Evolutionary conservation across 2,329 filamentous ascomycete genomes (phyloP).

Genomic region (Furcasterigmium furcatum): DNA sequence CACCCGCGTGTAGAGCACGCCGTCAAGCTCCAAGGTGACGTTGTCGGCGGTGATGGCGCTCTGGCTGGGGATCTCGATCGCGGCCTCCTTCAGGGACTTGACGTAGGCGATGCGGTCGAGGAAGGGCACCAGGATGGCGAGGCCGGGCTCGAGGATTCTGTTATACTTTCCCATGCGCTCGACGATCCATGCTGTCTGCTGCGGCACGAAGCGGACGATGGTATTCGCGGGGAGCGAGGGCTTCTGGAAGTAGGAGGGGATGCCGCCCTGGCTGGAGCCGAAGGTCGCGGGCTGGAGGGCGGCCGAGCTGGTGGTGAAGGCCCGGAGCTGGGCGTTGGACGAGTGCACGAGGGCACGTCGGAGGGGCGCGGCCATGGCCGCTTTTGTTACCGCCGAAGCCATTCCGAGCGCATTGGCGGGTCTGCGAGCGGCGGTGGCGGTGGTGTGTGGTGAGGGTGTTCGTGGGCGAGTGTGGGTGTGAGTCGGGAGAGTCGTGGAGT

Average conservation of each 20-base stretch:
- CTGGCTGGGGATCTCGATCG: constrained; percentile 95
- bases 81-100: constrained; percentile 93
- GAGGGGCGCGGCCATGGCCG: constrained; percentile 12
- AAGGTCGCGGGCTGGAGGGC: constrained; percentile 16
- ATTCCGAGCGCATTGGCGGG: constrained; percentile 13
- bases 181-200: constrained; percentile 99
- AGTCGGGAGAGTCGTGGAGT: neutral
- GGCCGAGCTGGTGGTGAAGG: constrained; percentile 10
- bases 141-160: constrained; percentile 85
- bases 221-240: constrained; percentile 84
- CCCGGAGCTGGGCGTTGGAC: constrained; percentile 1
- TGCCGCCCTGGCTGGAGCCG: constrained; percentile 30
- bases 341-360: constrained; percentile 11
- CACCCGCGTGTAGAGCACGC: constrained; percentile 90
- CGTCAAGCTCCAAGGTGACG: constrained; percentile 93
- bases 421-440: neutral
- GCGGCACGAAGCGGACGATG: constrained; percentile 93
- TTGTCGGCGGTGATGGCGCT: constrained; percentile 98
- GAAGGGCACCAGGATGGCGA: constrained; percentile 85
- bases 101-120: constrained; percentile 97
- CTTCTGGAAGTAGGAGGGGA: constrained; percentile 78
- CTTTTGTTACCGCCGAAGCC: constrained; percentile 14
- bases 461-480: neutral
- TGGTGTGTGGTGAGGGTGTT: too few species aligned
- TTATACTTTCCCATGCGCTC: constrained; percentile 99